These are phyloP conservation scores for Medicago ruthenica DNA, from an alignment of 306 rosid species.

Conservation along the genomic window DNA sequence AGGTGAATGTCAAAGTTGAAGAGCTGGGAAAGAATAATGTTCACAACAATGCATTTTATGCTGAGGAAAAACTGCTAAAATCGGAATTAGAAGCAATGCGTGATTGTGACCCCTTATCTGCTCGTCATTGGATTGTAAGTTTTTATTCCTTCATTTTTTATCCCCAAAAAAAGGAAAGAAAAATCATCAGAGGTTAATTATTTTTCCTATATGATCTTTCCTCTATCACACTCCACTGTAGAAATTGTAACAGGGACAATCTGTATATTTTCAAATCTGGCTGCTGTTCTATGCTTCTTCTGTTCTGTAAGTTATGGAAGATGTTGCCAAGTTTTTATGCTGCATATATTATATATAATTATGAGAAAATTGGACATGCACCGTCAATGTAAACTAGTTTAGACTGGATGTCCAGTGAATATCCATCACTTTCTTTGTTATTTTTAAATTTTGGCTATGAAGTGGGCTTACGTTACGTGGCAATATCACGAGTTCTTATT, in stretches of 20 bases:
- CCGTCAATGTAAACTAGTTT: too few relatives aligned
- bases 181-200: slow-evolving; percentile 20
- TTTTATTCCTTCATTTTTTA: slow-evolving; percentile 20
- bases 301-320: slow-evolving; percentile 22
- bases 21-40: slow-evolving; percentile 77
- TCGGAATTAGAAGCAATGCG: slow-evolving; percentile 82
- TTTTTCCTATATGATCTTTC: slow-evolving; percentile 40
- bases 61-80: slow-evolving; percentile 73
- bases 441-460: too few relatives aligned
- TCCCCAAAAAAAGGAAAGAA: not conserved
- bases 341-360: not conserved
- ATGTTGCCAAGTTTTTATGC: slow-evolving; percentile 30
- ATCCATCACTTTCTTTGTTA: too few relatives aligned
- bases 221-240: slow-evolving; percentile 29
- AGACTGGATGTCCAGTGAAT: too few relatives aligned
- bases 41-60: slow-evolving; percentile 83
- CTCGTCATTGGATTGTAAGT: slow-evolving; percentile 87
- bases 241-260: slow-evolving; percentile 36
- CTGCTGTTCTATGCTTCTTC: slow-evolving; percentile 39
- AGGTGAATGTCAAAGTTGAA: slow-evolving; percentile 76
- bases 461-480: too few relatives aligned
- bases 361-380: too few relatives aligned
- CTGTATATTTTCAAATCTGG: slow-evolving; percentile 38
- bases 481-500: too few relatives aligned
- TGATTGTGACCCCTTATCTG: slow-evolving; percentile 74